A percentile compares a stretch with the other conserved stretches of the same genome.
phyloP scores from a whole-genome alignment of 139 green algal species.

The Coelastrella sp. region DNA sequence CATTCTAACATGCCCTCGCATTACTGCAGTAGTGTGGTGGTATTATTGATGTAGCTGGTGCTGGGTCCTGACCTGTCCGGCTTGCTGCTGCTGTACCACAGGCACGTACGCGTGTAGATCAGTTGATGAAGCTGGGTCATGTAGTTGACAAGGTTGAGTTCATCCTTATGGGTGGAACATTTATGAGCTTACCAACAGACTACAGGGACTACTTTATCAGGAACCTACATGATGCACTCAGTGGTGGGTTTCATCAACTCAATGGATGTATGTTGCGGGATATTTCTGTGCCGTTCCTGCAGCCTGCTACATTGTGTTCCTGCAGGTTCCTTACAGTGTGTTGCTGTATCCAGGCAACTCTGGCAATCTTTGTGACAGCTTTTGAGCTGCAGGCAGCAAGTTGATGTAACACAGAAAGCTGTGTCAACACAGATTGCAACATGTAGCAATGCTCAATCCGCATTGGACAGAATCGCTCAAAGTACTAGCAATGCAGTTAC shows the following conservation, averaged over 20 bases:
- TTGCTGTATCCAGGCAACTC: too few relatives aligned
- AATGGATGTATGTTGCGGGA: too few relatives aligned
- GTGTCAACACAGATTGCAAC: too few relatives aligned
- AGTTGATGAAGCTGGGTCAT: conserved; percentile 95
- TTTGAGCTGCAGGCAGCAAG: neutral
- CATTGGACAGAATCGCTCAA: too few relatives aligned
- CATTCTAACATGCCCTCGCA: neutral
- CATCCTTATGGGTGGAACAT: conserved; percentile 99
- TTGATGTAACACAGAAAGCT: too few relatives aligned
- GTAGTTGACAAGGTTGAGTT: conserved; percentile 99
- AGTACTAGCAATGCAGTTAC: too few relatives aligned
- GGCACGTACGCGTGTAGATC: conserved; percentile 84
- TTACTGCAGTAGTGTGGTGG: neutral
- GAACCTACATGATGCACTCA: conserved; percentile 97
- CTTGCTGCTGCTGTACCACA: neutral
- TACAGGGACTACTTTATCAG: conserved; percentile 98
- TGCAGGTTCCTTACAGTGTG: too few relatives aligned
- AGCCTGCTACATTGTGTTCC: neutral
- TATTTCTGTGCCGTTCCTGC: too few relatives aligned
- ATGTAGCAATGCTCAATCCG: too few relatives aligned
- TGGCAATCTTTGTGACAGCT: neutral
- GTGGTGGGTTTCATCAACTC: conserved; percentile 54
- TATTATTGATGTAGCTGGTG: neutral
- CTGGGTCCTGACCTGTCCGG: too few relatives aligned
- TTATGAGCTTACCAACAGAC: conserved; percentile 96